Evolutionary conservation across 1,284 basidiomycete species (phyloP), one percentile per base, ranked within the genome.

Genomic region (Heterobasidion irregulare): DNA sequence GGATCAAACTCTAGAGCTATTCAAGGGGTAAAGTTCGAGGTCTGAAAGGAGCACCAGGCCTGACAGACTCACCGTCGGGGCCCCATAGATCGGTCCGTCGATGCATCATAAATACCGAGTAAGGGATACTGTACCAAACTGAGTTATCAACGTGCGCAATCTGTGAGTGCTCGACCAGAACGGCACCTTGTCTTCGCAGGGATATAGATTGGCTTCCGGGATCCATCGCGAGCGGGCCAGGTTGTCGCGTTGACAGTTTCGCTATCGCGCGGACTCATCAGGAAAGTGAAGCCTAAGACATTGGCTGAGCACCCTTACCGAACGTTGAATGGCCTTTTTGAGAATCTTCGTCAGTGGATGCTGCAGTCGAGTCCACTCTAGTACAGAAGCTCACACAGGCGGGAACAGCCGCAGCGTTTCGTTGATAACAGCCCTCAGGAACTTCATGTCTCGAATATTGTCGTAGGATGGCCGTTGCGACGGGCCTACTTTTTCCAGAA

Each of bases 1-100:
- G 71, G 71, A 52, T 70, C 66, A 56, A 71, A 72, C 50, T 60
- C 54, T 9, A 47, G 46, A 47, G 46, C 64, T 66, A 51, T 26
- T 26, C 26, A 26, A 26, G 4, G 26, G 26, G 26, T 26, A 26
- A 26, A 26, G n/a, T 12, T 32, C 46, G 46, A 47, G 26, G 18
- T 26, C 26, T 5, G 4, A 3, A 47, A 16, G 9, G 46, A 16
- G 16, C 26, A 32, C 26, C 26, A 26, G 26, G 46, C 18, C 8
- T 6, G 9, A 19, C 46, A 32, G 46, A 50, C 32, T 10, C 36
- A 50, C 49, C 49, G 34, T 50, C 49, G 16, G 49, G 49, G 18
- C 49, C 49, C 49, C 49, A 50, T 6, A 50, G 49, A 33, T 50
- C 49, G 15, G 46, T 47, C 10, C 46, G 12, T 6, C 46, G 46